Conservation (phyloP, 352 stramenopile genomes). For the Pythium aristosporum region DNA sequence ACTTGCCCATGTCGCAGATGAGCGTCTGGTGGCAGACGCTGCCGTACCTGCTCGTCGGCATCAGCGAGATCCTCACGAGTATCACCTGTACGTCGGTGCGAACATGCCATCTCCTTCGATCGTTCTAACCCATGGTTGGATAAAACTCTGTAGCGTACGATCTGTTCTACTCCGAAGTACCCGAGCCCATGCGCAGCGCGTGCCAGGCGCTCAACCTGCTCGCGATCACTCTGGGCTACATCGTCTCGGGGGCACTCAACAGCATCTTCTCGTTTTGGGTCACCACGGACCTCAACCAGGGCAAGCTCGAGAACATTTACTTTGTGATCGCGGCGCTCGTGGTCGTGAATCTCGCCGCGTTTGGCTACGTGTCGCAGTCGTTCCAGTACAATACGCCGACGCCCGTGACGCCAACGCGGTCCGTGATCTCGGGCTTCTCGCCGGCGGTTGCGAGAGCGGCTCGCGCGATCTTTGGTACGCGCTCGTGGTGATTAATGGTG, state of each 20-base stretch:
- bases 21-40: conserved; percentile 91
- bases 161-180: conserved; percentile 92
- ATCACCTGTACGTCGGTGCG: conserved; percentile 69
- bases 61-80: conserved; percentile 88
- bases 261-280: conserved; percentile 91
- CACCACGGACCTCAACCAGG: conserved; percentile 88
- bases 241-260: conserved; percentile 79
- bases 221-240: conserved; percentile 87
- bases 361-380: conserved; percentile 67
- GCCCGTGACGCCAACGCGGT: conserved; percentile 7
- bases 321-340: conserved; percentile 73
- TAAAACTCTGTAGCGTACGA: conserved; percentile 58
- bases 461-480: conserved; percentile 23
- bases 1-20: conserved; percentile 73
- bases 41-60: conserved; percentile 88
- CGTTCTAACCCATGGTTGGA: background rate
- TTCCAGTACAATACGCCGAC: conserved; percentile 66
- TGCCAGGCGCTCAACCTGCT: conserved; percentile 89
- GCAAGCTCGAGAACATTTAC: conserved; percentile 90
- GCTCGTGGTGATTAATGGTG: background rate
- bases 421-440: conserved; percentile 33
- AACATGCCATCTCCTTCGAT: background rate
- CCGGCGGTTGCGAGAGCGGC: conserved; percentile 26
- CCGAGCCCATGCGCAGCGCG: conserved; percentile 88
- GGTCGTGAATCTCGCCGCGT: conserved; percentile 62